Evolutionary conservation across 1,139 yeast species (phyloP).

Genomic region (Pichia terricola): DNA sequence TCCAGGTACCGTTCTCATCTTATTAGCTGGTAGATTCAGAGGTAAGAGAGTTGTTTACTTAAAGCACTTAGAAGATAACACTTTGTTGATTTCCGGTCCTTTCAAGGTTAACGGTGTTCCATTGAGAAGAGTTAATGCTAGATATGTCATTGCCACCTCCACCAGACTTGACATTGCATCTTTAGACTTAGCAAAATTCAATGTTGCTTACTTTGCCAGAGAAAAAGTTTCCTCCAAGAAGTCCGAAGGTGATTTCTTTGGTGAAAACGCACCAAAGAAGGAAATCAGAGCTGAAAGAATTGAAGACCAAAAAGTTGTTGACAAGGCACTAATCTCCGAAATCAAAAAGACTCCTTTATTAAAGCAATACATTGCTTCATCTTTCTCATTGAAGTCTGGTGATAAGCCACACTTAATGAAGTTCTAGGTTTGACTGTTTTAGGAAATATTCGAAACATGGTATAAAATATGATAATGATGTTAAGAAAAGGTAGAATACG

Average conservation of each 20-base stretch:
- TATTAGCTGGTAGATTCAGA: constrained; percentile 99
- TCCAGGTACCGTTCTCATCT: constrained; percentile 97
- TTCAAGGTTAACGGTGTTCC: constrained; percentile 99
- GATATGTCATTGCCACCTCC: constrained; percentile 98
- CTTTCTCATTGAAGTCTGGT: constrained; percentile 96
- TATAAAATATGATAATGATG: too few relatives aligned
- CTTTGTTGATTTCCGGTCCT: constrained; percentile 96
- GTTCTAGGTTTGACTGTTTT: constrained; percentile 47
- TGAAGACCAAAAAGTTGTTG: constrained; percentile 95
- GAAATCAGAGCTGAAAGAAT: constrained; percentile 90
- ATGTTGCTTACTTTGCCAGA: constrained; percentile 94
- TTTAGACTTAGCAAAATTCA: constrained; percentile 85
- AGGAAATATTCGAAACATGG: background rate
- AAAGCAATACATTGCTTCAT: constrained; percentile 92
- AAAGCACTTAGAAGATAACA: constrained; percentile 97
- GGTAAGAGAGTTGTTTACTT: constrained; percentile 99
- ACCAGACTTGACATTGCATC: constrained; percentile 73
- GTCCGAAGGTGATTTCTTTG: constrained; percentile 92
- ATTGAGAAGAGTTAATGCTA: constrained; percentile 97
- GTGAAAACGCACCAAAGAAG: constrained; percentile 61
- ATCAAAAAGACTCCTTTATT: constrained; percentile 97
- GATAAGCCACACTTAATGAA: constrained; percentile 98
- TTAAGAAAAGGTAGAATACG: too few relatives aligned
- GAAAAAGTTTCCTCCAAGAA: constrained; percentile 65
- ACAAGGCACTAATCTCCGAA: constrained; percentile 85